Conservation (phyloP, 2,329 filamentous ascomycete genomes). For the Pseudohalonectria lignicola region DNA sequence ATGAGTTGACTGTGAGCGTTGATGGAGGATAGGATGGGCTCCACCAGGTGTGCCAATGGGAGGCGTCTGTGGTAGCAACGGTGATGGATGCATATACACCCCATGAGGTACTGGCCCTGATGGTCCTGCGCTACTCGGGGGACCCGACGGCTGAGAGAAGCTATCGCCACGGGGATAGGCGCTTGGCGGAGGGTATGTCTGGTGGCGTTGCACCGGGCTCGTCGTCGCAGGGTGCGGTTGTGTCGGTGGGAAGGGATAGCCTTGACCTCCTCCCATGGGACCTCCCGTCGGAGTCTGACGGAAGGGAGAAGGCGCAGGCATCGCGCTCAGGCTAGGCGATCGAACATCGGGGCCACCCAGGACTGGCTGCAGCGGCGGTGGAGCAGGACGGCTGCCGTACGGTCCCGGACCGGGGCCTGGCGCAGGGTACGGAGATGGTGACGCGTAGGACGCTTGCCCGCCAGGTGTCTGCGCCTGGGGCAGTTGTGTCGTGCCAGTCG, state of each 20-base stretch:
- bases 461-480: constrained; percentile 17
- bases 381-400: constrained; percentile 31
- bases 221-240: constrained; percentile 28
- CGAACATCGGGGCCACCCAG: constrained; percentile 33
- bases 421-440: constrained; percentile 25
- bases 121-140: background rate
- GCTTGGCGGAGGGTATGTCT: constrained; percentile 31
- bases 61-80: constrained; percentile 38
- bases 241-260: constrained; percentile 39
- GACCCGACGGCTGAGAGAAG: constrained; percentile 24
- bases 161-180: constrained; percentile 31
- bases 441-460: constrained; percentile 21
- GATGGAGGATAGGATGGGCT: constrained; percentile 24
- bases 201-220: constrained; percentile 41
- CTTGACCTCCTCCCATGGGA: constrained; percentile 20
- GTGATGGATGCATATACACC: constrained; percentile 28
- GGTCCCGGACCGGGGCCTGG: constrained; percentile 17
- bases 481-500: constrained; percentile 12
- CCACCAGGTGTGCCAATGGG: constrained; percentile 32
- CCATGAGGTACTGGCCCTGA: constrained; percentile 18
- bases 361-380: constrained; percentile 33
- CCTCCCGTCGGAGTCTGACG: constrained; percentile 34
- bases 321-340: constrained; percentile 34
- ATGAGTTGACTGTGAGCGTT: constrained; percentile 45
- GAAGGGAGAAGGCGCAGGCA: constrained; percentile 35